phyloP scores from a whole-genome alignment of 2,329 filamentous ascomycete genomes.

The Domatiomyces catenatus region DNA sequence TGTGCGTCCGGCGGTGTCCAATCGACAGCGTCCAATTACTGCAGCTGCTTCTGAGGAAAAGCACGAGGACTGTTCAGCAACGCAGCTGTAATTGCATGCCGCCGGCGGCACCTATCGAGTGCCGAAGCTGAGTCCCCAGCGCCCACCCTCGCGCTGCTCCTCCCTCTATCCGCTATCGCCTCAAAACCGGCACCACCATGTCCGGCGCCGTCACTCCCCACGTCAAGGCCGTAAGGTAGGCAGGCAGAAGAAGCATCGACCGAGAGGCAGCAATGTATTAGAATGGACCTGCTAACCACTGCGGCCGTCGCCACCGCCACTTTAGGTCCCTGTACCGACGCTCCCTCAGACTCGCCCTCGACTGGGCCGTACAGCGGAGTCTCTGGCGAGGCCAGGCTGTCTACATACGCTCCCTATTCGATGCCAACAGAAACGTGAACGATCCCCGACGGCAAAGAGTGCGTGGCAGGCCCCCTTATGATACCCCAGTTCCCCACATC shows the following conservation, averaged over 20 bases:
- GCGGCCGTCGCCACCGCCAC: constrained; percentile 1
- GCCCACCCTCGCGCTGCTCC: not conserved
- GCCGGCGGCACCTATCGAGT: not conserved
- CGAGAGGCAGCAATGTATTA: not conserved
- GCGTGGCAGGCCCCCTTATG: constrained; percentile 21
- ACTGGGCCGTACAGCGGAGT: constrained; percentile 87
- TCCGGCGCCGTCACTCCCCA: constrained; percentile 18
- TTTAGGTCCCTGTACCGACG: constrained; percentile 66
- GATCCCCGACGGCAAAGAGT: constrained; percentile 80
- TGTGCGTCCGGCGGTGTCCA: not conserved
- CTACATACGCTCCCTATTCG: constrained; percentile 87
- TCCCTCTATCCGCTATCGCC: not conserved
- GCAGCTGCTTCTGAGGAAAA: not conserved
- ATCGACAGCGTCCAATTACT: not conserved
- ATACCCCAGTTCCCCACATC: no score
- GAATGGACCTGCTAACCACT: not conserved
- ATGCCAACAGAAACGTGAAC: constrained; percentile 72
- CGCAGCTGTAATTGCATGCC: not conserved
- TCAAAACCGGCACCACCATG: constrained; percentile 19
- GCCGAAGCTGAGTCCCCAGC: not conserved
- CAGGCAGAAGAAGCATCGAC: constrained; percentile 1
- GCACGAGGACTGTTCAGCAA: not conserved
- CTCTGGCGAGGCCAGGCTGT: constrained; percentile 92
- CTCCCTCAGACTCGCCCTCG: constrained; percentile 79
- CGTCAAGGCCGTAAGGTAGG: constrained; percentile 26